Base-by-base conservation (phyloP, 192 early-diverging fungal genomes). In the Coemansia sp. region DNA sequence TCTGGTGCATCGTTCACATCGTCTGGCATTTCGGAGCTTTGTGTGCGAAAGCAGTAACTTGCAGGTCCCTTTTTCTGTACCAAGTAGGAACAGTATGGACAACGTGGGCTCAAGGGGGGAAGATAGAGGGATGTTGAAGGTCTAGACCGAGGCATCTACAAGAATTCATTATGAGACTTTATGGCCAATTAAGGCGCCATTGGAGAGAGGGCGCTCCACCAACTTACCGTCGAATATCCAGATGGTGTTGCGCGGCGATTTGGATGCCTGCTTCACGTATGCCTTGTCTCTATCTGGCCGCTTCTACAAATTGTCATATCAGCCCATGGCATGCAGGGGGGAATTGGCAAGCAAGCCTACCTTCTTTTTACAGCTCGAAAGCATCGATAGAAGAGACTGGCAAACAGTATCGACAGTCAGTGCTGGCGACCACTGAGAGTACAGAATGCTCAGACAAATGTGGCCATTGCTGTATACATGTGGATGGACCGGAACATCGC, bases 371-470 rank as follows among this genome's bases (percentile, higher is more conserved):
- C 89, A 92, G 56, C 88, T 86, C 10, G 90, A 92, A 39, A 97
- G 69, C 95, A 97, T 96, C 44, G 92, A 94, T 42, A 87, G 83
- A 20, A 97, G 84, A 0, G 89, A 92, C 51, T 97, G 79, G 57
- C 93, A 97, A 11, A 97, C 87, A 2, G 88, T 84, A 23, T 85
- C 82, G 18, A 95, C 89, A 5, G 94, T 96, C 57, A 96, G 80
- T 0, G 93, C 95, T 0, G 95, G 95, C 16, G 84, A 86, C 95
- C 95, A 97, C 31, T 94, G 84, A 60, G 87, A 87, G 67, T 96
- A 96, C 37, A 97, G 82, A 50, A 97, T 95, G 58, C 92, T 94
- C 28, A 97, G 68, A 62, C 95, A 97, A 45, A 97, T 97, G 56
- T 97, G 95, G n/a, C 94, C 93, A 64, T 97, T 97, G 74, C 84